phyloP scores from a whole-genome alignment of 768 basidiomycete species.

The Albatrellus ellisii region DNA sequence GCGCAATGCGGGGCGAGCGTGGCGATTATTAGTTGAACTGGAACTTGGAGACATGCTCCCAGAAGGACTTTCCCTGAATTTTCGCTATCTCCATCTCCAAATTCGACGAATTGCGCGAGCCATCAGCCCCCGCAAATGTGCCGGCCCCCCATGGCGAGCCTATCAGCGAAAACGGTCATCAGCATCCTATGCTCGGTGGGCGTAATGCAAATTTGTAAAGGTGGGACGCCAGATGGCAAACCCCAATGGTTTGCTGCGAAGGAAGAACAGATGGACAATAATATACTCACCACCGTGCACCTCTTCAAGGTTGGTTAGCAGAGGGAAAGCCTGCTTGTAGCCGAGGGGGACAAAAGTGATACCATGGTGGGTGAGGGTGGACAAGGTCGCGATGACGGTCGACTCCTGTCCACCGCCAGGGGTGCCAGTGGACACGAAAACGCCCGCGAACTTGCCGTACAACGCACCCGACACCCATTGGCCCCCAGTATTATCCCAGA shows the following conservation, averaged over 20 bases:
- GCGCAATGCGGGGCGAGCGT: too few relatives aligned
- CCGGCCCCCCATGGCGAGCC: constrained; percentile 74
- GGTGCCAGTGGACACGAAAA: constrained; percentile 63
- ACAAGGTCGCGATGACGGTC: constrained; percentile 37
- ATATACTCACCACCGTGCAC: constrained; percentile 42
- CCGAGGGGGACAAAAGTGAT: constrained; percentile 64
- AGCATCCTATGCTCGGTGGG: not conserved
- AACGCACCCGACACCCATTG: constrained; percentile 50
- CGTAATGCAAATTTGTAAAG: not conserved
- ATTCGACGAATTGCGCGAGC: constrained; percentile 31
- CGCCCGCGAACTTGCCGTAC: constrained; percentile 60
- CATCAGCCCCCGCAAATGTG: constrained; percentile 35
- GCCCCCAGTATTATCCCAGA: constrained; percentile 66
- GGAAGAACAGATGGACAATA: too few relatives aligned
- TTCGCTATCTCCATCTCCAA: constrained; percentile 39
- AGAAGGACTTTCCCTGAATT: constrained; percentile 42
- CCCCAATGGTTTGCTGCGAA: too few relatives aligned
- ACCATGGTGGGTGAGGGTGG: constrained; percentile 60
- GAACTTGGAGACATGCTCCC: constrained; percentile 26
- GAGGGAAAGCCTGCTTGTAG: constrained; percentile 35
- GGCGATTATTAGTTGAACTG: too few relatives aligned
- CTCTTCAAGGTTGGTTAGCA: constrained; percentile 30
- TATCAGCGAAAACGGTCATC: constrained; percentile 14
- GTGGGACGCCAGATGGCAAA: too few relatives aligned
- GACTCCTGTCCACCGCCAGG: constrained; percentile 74